Percentiles rank a stretch among this genome's conserved stretches.
These are phyloP conservation scores for Trichomonas vaginalis DNA, from an alignment of 208 protist species.

Conservation along the genomic window DNA sequence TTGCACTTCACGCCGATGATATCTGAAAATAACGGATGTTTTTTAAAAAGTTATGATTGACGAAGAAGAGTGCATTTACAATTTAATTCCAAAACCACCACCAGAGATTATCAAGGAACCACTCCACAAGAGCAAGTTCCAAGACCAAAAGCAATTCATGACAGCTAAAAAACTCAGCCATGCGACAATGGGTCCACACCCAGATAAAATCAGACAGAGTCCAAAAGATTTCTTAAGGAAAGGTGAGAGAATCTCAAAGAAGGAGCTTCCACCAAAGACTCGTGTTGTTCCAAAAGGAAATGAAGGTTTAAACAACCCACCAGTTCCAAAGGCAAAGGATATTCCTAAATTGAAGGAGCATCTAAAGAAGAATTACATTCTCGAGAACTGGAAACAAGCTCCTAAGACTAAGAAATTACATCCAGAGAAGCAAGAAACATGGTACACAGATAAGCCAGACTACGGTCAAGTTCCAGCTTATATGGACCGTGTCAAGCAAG, in stretches of 20 bases:
- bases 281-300: background rate
- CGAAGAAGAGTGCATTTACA: background rate
- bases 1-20: too few species aligned
- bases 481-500: background rate
- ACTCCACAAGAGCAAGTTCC: background rate
- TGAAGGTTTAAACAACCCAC: background rate
- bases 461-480: background rate
- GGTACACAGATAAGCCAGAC: background rate
- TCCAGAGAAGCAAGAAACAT: background rate
- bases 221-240: background rate
- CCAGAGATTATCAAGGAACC: background rate
- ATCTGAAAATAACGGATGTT: too few species aligned
- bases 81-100: background rate
- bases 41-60: constrained; percentile 4
- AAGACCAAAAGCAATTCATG: background rate
- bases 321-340: background rate
- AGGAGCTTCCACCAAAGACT: background rate
- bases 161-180: background rate
- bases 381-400: background rate
- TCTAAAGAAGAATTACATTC: background rate
- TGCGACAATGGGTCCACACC: background rate
- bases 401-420: background rate
- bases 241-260: background rate
- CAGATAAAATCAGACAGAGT: background rate
- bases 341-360: background rate